These are phyloP conservation scores for Pestalotiopsis sp. DNA, from an alignment of 2,329 filamentous ascomycete species.

Conservation along the genomic window DNA sequence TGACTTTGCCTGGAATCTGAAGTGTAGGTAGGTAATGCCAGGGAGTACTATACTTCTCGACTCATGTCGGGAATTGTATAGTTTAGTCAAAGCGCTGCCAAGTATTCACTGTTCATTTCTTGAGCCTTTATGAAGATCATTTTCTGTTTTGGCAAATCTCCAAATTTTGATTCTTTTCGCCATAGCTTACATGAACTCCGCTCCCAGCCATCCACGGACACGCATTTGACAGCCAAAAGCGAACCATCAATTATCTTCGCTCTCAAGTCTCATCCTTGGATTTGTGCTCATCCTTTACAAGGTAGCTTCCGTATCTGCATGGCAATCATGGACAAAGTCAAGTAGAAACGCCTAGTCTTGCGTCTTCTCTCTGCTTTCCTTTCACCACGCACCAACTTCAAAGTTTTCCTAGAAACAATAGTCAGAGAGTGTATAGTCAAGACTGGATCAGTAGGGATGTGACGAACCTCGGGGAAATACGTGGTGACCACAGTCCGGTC, in stretches of 20 bases:
- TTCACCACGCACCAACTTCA: conserved; percentile 85
- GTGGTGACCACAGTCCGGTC: conserved; percentile 96
- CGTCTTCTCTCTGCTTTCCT: not conserved
- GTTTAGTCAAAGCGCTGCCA: too few relatives aligned
- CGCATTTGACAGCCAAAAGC: not conserved
- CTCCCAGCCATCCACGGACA: not conserved
- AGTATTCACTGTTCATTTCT: too few relatives aligned
- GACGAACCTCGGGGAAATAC: conserved; percentile 85
- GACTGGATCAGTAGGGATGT: not conserved
- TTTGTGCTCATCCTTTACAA: not conserved
- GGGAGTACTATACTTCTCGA: too few relatives aligned
- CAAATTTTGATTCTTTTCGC: conserved; percentile 1
- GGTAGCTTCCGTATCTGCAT: not conserved
- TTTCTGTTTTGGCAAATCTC: not conserved
- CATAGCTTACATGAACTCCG: not conserved
- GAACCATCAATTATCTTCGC: not conserved
- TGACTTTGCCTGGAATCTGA: not conserved
- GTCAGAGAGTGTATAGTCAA: conserved; percentile 16
- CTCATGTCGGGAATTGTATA: too few relatives aligned
- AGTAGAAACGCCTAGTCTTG: not conserved
- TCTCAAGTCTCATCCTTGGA: not conserved
- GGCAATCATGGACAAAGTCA: not conserved
- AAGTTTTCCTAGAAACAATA: conserved; percentile 77
- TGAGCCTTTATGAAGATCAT: not conserved
- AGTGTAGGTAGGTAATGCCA: not conserved